Evolutionary conservation across 345 rosid genomes (phyloP).

Genomic region (Eucalyptus urophylla): DNA sequence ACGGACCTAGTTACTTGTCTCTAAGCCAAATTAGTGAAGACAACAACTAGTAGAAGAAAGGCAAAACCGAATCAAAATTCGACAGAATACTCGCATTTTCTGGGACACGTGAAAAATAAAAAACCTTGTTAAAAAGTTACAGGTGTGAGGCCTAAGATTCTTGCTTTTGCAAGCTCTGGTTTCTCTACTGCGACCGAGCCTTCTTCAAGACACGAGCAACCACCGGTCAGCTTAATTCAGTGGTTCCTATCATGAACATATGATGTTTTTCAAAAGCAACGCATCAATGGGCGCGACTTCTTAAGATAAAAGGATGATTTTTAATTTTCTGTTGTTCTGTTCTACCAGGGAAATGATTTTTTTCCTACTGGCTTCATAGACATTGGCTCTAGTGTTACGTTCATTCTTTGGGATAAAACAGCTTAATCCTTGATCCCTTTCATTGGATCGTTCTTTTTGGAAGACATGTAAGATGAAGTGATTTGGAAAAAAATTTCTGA

Average conservation of each 20-base stretch:
- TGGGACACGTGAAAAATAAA: no score
- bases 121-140: constrained; percentile 22
- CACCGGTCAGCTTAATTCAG: constrained; percentile 25
- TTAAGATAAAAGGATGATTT: neutral
- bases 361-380: neutral
- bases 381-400: neutral
- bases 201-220: constrained; percentile 17
- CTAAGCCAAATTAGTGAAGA: neutral
- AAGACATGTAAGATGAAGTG: neutral
- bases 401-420: neutral
- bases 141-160: constrained; percentile 34
- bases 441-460: neutral
- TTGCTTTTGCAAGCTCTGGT: constrained; percentile 9
- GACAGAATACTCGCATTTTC: neutral
- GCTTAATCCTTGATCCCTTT: neutral
- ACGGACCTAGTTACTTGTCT: neutral
- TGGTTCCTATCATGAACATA: neutral
- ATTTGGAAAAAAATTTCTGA: neutral
- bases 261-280: neutral
- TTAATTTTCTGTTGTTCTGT: neutral
- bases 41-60: neutral
- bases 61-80: neutral
- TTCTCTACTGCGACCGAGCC: constrained; percentile 46
- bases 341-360: neutral
- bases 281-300: neutral